Evolutionary conservation across 305 asterid genomes (phyloP).

Genomic region (Fraxinus sp.): DNA sequence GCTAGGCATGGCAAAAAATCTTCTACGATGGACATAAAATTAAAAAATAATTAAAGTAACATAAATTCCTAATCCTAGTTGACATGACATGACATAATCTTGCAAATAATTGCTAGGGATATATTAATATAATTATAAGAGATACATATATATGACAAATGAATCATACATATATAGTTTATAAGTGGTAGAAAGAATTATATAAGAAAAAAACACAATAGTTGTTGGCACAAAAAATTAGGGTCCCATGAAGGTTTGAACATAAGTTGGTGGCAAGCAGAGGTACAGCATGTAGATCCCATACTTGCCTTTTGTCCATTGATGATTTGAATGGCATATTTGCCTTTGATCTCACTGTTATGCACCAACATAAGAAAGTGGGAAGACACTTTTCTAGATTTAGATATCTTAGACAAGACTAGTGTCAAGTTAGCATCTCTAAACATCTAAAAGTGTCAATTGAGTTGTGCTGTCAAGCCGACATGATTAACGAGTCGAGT

Average conservation of each 20-base stretch:
- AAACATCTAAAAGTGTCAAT: not conserved
- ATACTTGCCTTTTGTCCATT: slow-evolving; percentile 49
- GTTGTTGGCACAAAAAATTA: not conserved
- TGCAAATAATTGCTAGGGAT: not conserved
- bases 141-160: not conserved
- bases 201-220: not conserved
- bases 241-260: slow-evolving; percentile 20
- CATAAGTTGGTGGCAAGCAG: slow-evolving; percentile 48
- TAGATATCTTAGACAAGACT: slow-evolving; percentile 44
- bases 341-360: slow-evolving; percentile 21
- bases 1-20: not conserved
- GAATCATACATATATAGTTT: not conserved
- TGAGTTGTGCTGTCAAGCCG: not conserved
- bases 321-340: slow-evolving; percentile 60
- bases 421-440: slow-evolving; percentile 23
- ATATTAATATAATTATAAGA: not conserved
- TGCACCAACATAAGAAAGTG: slow-evolving; percentile 56
- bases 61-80: not conserved
- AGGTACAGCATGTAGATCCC: slow-evolving; percentile 65
- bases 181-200: not conserved
- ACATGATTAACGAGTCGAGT: not conserved
- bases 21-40: not conserved
- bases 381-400: slow-evolving; percentile 48
- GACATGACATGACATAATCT: not conserved
- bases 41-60: not conserved